Base-by-base conservation (phyloP, 306 rosid species). In the Dryas drummondii region DNA sequence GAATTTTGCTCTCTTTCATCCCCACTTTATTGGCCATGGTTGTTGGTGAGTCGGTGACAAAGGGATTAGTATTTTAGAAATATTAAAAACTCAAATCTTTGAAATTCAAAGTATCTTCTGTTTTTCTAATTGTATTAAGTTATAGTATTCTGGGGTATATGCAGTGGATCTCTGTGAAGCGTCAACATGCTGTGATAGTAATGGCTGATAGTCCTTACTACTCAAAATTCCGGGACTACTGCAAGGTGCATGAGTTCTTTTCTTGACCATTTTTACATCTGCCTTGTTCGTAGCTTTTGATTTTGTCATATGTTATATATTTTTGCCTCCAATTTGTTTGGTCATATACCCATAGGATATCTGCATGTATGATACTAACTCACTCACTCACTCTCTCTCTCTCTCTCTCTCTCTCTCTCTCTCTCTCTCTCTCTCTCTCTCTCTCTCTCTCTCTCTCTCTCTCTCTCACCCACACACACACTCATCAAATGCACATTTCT, bases 81-180 rank as follows among this genome's bases (percentile, higher is more conserved):
- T 67, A 3, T 27, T 3, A 4, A 13, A 14, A 4, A 13, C n/a
- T 51, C 5, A 37, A 55, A 11, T 22, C 47, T 56, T 40, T 55
- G 16, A 68, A 56, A 13, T 69, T 65, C 77, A 12, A 60, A 59
- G 17, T 71, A 32, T 51, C 54, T 45, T 76, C 12, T 37, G 16
- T 49, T 13, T 73, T 51, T 66, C 55, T 4, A 68, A 49, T 54
- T 47, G 62, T 40, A 52, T 12, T 73, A 68, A 61, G 50, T 37
- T 54, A 77, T 27, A 59, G 42, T 75, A 52, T 75, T 71, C 76
- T 57, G 58, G 78, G 76, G 71, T 67, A 48, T 84, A 56, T 89
- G 82, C 90, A 92, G 99, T 96, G 98, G 99, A 92, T 96, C 81
- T 82, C 99, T 55, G 70, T 96, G 92, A 92, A 89, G 86, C 88